Percentiles rank a stretch among this genome's conserved stretches.
Conservation (phyloP, 2,329 filamentous ascomycete species). For the Calonectria henricotiae region DNA sequence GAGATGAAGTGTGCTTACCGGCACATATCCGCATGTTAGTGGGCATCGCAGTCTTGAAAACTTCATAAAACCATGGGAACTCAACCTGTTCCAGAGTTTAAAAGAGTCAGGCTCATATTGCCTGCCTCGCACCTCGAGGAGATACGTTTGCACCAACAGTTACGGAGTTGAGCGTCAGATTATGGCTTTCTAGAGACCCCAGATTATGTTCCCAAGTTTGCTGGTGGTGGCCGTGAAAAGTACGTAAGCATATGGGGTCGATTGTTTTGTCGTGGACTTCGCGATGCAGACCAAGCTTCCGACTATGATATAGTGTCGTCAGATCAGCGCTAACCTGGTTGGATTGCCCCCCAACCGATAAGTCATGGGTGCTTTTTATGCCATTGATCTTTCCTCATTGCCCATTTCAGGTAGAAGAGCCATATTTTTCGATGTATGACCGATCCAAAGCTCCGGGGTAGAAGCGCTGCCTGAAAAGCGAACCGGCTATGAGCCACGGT, state of each 20-base stretch:
- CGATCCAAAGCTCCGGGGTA: slow-evolving; percentile 49
- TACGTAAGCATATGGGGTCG: slow-evolving; percentile 60
- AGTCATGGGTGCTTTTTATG: slow-evolving; percentile 63
- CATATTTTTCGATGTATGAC: slow-evolving; percentile 66
- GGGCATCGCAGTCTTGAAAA: slow-evolving; percentile 65
- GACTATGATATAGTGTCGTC: slow-evolving; percentile 65
- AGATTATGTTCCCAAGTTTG: slow-evolving; percentile 56
- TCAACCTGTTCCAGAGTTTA: slow-evolving; percentile 63
- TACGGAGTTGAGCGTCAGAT: slow-evolving; percentile 64
- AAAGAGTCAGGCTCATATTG: slow-evolving; percentile 65
- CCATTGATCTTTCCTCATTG: slow-evolving; percentile 64
- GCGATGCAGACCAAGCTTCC: slow-evolving; percentile 57
- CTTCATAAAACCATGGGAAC: slow-evolving; percentile 67
- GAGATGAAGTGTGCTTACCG: slow-evolving; percentile 66
- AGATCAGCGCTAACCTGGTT: slow-evolving; percentile 63
- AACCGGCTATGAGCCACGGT: slow-evolving; percentile 63
- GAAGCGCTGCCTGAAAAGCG: slow-evolving; percentile 43
- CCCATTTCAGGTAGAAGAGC: slow-evolving; percentile 66
- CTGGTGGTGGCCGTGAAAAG: slow-evolving; percentile 39
- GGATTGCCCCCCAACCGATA: slow-evolving; percentile 60
- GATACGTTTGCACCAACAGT: slow-evolving; percentile 63
- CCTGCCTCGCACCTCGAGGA: slow-evolving; percentile 62
- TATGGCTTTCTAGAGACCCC: slow-evolving; percentile 63
- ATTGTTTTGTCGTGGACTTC: slow-evolving; percentile 61
- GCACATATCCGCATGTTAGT: slow-evolving; percentile 63